Base-by-base conservation (phyloP, 345 rosid species). In the Eutrema yunnanense region DNA sequence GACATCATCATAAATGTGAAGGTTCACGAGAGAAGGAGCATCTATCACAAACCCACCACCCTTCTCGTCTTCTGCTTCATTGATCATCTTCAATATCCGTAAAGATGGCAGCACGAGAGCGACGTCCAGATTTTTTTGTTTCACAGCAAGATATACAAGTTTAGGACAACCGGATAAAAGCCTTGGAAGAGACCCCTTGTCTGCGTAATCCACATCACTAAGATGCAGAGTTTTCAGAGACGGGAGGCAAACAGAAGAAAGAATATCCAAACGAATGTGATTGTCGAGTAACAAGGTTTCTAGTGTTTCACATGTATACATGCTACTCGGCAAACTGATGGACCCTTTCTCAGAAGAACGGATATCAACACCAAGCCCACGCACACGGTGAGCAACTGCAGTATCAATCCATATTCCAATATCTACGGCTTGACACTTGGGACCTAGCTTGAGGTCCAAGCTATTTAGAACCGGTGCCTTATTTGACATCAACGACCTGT, bases 111-210 rank as follows among this genome's bases (percentile, higher is more conserved):
- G 6, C 13, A 6, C 41, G 6, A 56, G 41, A 34, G 42, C 1
- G 6, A 34, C 61, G 9, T 56, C 61, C 6, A 32, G 26, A 0
- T 14, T 56, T 7, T n/a, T 1, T 6, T 56, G 61, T 59, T 38
- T 36, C 14, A 40, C 6, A 38, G 5, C 2, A 37, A 40, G 48
- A 10, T 0, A 0, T 11, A 27, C 51, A 13, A 62, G 67, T 26
- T 26, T 44, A 43, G 67, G 67, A 29, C 67, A 62, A 62, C 66
- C 37, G 16, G 67, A 29, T 43, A 62, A 62, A 9, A 59, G n/a
- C 47, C 32, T 40, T 8, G 6, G n/a, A 38, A 59, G 47, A 59
- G 46, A 59, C 22, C 29, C 48, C 4, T 19, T 30, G 32, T 30
- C 32, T 30, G 32, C 4, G 32, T 2, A 61, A 0, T 43, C 22